Conservation (phyloP, 2,329 filamentous ascomycete genomes). For the Tolypocladium tropicale region DNA sequence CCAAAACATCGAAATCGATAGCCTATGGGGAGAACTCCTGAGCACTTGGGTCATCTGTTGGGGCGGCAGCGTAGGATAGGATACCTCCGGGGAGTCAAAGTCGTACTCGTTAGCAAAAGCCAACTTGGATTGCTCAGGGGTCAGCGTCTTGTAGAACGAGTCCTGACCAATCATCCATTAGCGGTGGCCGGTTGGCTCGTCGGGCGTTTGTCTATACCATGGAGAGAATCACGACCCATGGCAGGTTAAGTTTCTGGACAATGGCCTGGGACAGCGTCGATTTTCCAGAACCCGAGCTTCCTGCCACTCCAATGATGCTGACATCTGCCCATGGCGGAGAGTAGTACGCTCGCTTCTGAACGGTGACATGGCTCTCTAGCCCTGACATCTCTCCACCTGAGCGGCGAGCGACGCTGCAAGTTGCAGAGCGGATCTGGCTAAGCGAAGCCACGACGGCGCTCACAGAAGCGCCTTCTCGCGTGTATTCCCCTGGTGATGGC, state of each 20-base stretch:
- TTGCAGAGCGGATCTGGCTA: background rate
- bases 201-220: slow-evolving; percentile 51
- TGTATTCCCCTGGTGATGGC: background rate
- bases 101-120: slow-evolving; percentile 91
- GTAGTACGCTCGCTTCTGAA: slow-evolving; percentile 61
- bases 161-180: slow-evolving; percentile 48
- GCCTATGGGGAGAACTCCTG: slow-evolving; percentile 39
- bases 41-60: background rate
- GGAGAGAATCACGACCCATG: slow-evolving; percentile 95
- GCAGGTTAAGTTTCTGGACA: slow-evolving; percentile 77
- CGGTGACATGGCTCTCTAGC: slow-evolving; percentile 33
- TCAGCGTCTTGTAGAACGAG: slow-evolving; percentile 91
- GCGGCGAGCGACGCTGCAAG: background rate
- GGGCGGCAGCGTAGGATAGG: background rate
- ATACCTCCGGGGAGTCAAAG: slow-evolving; percentile 77
- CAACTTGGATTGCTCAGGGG: slow-evolving; percentile 62
- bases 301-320: slow-evolving; percentile 92
- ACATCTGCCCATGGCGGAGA: slow-evolving; percentile 93
- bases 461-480: background rate
- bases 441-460: background rate
- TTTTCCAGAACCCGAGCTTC: slow-evolving; percentile 89
- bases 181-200: background rate
- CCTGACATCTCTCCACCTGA: slow-evolving; percentile 14
- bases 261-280: slow-evolving; percentile 90
- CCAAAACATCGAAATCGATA: slow-evolving; percentile 85